A percentile compares a stretch with the other conserved stretches of the same genome.
Evolutionary conservation across 129 eudicot species (phyloP).

Genomic region (Saussurea involucrata): DNA sequence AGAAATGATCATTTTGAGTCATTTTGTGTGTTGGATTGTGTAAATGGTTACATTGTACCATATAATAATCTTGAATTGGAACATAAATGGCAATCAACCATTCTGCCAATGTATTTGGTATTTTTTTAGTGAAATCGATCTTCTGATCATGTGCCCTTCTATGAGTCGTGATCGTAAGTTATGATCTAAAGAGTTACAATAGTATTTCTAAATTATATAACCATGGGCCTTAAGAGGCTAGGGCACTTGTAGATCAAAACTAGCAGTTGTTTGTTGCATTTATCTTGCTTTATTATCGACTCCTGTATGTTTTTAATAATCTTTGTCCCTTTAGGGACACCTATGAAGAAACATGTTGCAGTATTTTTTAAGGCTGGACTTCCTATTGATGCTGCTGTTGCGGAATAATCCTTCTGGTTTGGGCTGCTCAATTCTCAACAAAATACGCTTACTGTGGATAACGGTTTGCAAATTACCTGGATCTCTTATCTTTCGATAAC

Average conservation of each 20-base stretch:
- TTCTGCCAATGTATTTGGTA: neutral
- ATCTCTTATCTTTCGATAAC: conserved; percentile 16
- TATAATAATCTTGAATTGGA: neutral
- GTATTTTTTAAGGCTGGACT: conserved; percentile 18
- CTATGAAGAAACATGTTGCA: conserved; percentile 18
- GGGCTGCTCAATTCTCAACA: conserved; percentile 25
- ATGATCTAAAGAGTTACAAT: neutral
- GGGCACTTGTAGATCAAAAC: neutral
- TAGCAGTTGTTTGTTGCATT: neutral
- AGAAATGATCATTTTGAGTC: neutral
- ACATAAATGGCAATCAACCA: neutral
- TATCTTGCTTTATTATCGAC: neutral
- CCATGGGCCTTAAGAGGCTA: neutral
- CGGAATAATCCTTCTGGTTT: conserved; percentile 17
- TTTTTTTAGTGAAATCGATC: neutral
- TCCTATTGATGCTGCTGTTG: conserved; percentile 19
- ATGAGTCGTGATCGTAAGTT: neutral
- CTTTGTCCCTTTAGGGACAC: conserved; percentile 3
- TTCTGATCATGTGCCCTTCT: neutral
- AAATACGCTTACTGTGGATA: conserved; percentile 8
- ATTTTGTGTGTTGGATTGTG: neutral
- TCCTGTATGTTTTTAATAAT: too few species aligned
- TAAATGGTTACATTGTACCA: neutral
- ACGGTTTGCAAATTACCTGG: conserved; percentile 11
- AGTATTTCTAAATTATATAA: neutral